Percentiles rank a stretch among this genome's conserved stretches.
These are phyloP conservation scores for Hansenula sp. DNA, from an alignment of 1,139 yeast genomes.

Conservation along the genomic window DNA sequence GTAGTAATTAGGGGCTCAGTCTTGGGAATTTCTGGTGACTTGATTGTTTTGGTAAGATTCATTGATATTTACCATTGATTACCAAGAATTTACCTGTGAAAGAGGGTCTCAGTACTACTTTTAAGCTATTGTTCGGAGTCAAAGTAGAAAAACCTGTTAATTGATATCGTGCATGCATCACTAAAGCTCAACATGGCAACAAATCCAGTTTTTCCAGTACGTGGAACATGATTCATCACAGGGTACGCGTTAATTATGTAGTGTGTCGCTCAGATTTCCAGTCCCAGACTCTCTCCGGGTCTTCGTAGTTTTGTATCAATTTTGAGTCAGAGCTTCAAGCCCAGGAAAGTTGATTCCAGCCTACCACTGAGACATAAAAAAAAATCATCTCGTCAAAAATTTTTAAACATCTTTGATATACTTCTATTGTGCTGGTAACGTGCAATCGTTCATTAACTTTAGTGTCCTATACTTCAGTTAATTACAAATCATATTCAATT, in stretches of 20 bases:
- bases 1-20: no score
- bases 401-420: background rate
- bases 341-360: background rate
- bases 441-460: constrained; percentile 7
- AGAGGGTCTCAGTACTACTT: background rate
- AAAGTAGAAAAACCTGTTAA: background rate
- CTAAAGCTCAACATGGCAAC: no score
- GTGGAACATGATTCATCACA: no score
- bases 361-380: background rate
- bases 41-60: no score
- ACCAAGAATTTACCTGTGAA: no score
- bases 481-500: background rate
- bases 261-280: no score
- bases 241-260: no score
- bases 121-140: background rate
- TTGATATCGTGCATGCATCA: background rate
- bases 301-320: background rate
- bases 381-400: background rate
- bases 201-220: no score
- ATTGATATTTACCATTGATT: no score
- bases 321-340: background rate
- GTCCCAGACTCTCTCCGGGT: background rate
- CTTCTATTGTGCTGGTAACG: constrained; percentile 3
- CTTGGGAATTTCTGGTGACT: no score
- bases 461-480: constrained; percentile 1